A percentile compares a stretch with the other conserved stretches of the same genome.
Evolutionary conservation across 768 basidiomycete genomes (phyloP).

Genomic region (Collybia sp.): DNA sequence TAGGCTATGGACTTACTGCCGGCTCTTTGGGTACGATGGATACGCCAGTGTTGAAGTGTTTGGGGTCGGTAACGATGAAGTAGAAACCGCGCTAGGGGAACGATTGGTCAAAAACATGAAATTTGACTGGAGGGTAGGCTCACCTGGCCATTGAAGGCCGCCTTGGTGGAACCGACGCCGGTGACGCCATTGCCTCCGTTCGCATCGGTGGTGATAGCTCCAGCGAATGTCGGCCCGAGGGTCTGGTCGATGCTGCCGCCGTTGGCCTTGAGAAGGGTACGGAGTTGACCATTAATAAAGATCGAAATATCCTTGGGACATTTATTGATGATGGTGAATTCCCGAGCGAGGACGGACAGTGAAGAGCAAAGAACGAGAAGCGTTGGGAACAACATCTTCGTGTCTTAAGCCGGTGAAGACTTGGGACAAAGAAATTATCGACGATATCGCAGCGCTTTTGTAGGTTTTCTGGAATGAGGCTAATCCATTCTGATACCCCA

Average conservation of each 20-base stretch:
- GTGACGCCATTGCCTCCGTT: slow-evolving; percentile 16
- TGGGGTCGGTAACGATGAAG: slow-evolving; percentile 22
- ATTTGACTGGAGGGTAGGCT: slow-evolving; percentile 1
- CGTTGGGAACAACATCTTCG: too few relatives aligned
- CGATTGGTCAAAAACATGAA: background rate
- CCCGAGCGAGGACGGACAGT: slow-evolving; percentile 3
- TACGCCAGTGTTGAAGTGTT: slow-evolving; percentile 20
- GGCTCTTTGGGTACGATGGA: slow-evolving; percentile 15
- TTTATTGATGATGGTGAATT: slow-evolving; percentile 14
- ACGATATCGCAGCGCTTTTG: too few relatives aligned
- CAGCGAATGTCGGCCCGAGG: slow-evolving; percentile 12
- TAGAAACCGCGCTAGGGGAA: slow-evolving; percentile 18
- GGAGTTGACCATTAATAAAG: slow-evolving; percentile 16
- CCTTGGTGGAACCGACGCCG: slow-evolving; percentile 15
- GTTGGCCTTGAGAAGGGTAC: slow-evolving; percentile 8
- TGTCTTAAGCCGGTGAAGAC: too few relatives aligned
- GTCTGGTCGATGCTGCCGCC: slow-evolving; percentile 7
- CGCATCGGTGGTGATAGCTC: slow-evolving; percentile 18
- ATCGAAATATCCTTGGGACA: slow-evolving; percentile 6
- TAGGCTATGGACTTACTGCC: slow-evolving; percentile 4
- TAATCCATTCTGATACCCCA: too few relatives aligned
- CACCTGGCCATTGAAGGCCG: slow-evolving; percentile 19
- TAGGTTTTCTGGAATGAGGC: too few relatives aligned
- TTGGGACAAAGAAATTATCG: too few relatives aligned
- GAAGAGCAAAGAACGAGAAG: too few relatives aligned